Conservation (phyloP, 2,329 filamentous ascomycete genomes). For the Didymella pomorum region DNA sequence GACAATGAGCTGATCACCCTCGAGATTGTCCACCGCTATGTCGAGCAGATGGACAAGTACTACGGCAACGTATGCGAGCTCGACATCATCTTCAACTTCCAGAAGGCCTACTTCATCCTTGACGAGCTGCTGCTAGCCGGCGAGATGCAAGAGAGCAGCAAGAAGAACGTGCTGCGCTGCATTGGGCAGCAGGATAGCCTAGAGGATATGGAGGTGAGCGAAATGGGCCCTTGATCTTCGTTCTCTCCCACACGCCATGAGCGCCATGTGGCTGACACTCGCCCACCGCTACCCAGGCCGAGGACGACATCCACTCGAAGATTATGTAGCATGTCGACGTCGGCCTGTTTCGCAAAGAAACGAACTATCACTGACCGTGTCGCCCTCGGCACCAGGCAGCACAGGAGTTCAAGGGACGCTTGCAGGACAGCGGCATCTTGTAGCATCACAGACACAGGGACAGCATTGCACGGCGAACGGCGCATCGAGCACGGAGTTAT, state of each 20-base stretch:
- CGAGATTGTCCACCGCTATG: conserved; percentile 98
- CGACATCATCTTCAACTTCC: conserved; percentile 99
- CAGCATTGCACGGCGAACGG: conserved; percentile 31
- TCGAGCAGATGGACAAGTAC: conserved; percentile 99
- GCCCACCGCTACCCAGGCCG: conserved; percentile 68
- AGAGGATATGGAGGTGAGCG: conserved; percentile 98
- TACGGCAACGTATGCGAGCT: conserved; percentile 99
- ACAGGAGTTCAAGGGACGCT: conserved; percentile 42
- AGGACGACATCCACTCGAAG: conserved; percentile 84
- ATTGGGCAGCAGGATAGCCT: conserved; percentile 97
- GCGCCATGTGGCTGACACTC: conserved; percentile 53
- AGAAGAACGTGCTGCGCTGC: conserved; percentile 96
- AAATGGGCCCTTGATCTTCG: conserved; percentile 18
- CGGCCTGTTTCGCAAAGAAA: conserved; percentile 25
- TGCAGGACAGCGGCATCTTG: conserved; percentile 44
- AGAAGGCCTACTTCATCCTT: conserved; percentile 98
- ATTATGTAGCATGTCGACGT: conserved; percentile 69
- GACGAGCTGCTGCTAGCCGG: conserved; percentile 95
- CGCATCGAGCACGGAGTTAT: conserved; percentile 21
- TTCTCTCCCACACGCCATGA: conserved; percentile 28
- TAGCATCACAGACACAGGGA: conserved; percentile 27
- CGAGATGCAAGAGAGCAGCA: conserved; percentile 98
- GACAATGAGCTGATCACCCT: conserved; percentile 99
- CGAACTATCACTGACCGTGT: conserved; percentile 41
- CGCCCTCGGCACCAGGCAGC: conserved; percentile 38